Conservation (phyloP, 257 asterid species). For the Scutellaria minor region DNA sequence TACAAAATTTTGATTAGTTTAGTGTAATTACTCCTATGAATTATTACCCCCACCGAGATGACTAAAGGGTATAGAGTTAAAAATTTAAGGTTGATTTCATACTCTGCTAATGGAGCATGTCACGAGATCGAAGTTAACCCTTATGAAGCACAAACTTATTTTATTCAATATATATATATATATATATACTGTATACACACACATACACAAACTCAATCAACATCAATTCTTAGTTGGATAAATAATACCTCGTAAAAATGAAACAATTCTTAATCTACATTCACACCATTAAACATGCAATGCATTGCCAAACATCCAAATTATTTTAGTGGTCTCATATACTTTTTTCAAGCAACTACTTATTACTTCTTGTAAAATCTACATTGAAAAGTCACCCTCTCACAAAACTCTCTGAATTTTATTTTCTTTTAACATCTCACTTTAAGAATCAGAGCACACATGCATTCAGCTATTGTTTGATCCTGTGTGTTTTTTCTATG, state of each 20-base stretch:
- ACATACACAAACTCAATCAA: slow-evolving; percentile 12
- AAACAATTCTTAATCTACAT: slow-evolving; percentile 23
- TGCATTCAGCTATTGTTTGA: not conserved
- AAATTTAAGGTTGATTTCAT: no score
- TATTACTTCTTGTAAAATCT: not conserved
- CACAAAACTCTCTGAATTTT: not conserved
- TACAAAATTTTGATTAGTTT: no score
- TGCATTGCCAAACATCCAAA: slow-evolving; percentile 18
- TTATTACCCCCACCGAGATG: no score
- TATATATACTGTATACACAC: no score
- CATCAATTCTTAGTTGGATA: slow-evolving; percentile 30
- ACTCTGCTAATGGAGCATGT: no score
- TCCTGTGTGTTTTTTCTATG: not conserved
- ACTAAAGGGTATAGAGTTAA: no score
- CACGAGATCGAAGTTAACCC: no score
- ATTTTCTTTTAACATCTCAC: not conserved
- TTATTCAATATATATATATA: no score
- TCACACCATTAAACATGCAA: slow-evolving; percentile 31
- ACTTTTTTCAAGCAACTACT: not conserved
- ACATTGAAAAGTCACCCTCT: slow-evolving; percentile 28
- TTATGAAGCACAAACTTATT: no score
- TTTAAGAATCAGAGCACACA: slow-evolving; percentile 16
- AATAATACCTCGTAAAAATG: no score
- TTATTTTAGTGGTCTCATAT: not conserved
- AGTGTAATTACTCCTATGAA: no score